Conservation (phyloP, 257 asterid genomes). For the Solanum chilense region DNA sequence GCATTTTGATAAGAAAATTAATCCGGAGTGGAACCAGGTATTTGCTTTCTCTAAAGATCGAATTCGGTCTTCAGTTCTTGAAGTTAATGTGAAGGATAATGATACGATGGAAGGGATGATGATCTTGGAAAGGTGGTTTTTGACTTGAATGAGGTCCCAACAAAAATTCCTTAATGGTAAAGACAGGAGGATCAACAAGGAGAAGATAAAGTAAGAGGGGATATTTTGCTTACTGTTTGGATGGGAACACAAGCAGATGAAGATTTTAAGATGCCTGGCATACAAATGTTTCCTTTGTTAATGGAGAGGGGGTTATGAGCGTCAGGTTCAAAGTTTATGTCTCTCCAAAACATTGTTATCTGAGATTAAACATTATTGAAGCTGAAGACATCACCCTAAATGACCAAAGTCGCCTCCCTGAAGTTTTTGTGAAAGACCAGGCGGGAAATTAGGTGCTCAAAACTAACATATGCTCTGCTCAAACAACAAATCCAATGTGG, state of each 20-base stretch:
- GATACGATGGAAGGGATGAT: constrained; percentile 55
- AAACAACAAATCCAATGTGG: constrained; percentile 61
- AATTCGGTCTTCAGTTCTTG: constrained; percentile 50
- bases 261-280: constrained; percentile 76
- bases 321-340: constrained; percentile 61
- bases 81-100: constrained; percentile 50
- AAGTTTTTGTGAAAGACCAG: constrained; percentile 39
- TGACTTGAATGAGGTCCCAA: constrained; percentile 60
- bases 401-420: constrained; percentile 37
- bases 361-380: constrained; percentile 61
- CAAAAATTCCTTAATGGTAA: constrained; percentile 74
- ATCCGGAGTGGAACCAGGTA: constrained; percentile 75
- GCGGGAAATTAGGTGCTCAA: constrained; percentile 52
- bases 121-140: constrained; percentile 39
- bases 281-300: constrained; percentile 51
- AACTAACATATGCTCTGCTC: constrained; percentile 29
- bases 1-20: constrained; percentile 31
- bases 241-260: constrained; percentile 78
- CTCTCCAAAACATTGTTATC: constrained; percentile 70
- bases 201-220: constrained; percentile 42
- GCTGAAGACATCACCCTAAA: constrained; percentile 55
- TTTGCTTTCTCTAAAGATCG: constrained; percentile 68
- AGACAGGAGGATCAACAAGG: constrained; percentile 46
- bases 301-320: constrained; percentile 56
- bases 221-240: constrained; percentile 64